phyloP scores from a whole-genome alignment of 305 asterid species.

The Caryopteris hybrid region DNA sequence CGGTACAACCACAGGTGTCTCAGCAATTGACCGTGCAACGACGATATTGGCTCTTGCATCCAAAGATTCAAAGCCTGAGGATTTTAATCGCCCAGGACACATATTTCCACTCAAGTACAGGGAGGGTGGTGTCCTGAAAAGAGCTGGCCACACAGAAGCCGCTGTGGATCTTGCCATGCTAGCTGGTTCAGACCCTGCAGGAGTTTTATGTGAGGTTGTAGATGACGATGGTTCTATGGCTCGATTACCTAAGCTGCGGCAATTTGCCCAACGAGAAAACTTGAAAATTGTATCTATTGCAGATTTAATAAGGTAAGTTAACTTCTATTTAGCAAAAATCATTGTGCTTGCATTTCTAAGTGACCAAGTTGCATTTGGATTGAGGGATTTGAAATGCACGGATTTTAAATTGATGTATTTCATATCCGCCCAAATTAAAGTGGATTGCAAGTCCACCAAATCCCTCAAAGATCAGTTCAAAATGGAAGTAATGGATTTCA shows the following conservation, averaged over 20 bases:
- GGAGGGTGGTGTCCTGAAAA: slow-evolving; percentile 90
- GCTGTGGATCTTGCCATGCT: slow-evolving; percentile 83
- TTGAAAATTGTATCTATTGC: slow-evolving; percentile 84
- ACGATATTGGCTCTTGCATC: slow-evolving; percentile 85
- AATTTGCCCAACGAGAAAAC: slow-evolving; percentile 61
- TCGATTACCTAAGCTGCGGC: slow-evolving; percentile 73
- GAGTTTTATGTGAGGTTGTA: slow-evolving; percentile 90
- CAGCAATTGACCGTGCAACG: slow-evolving; percentile 89
- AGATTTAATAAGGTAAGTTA: slow-evolving; percentile 75
- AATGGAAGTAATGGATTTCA: too few species aligned
- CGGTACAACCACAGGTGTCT: slow-evolving; percentile 97
- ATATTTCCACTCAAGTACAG: slow-evolving; percentile 91
- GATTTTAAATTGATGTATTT: too few species aligned
- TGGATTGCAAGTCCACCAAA: too few species aligned
- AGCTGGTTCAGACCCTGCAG: slow-evolving; percentile 86
- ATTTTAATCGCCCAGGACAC: slow-evolving; percentile 98
- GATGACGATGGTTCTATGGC: slow-evolving; percentile 99
- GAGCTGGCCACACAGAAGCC: slow-evolving; percentile 99
- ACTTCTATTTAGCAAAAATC: not conserved
- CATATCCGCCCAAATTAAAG: too few species aligned
- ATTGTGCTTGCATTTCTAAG: too few species aligned
- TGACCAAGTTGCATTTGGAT: too few species aligned
- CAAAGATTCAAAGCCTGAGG: slow-evolving; percentile 78
- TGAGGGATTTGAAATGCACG: too few species aligned
- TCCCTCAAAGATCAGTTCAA: too few species aligned